These are phyloP conservation scores for Filobasidium floriforme DNA, from an alignment of 768 basidiomycete genomes.

Conservation along the genomic window DNA sequence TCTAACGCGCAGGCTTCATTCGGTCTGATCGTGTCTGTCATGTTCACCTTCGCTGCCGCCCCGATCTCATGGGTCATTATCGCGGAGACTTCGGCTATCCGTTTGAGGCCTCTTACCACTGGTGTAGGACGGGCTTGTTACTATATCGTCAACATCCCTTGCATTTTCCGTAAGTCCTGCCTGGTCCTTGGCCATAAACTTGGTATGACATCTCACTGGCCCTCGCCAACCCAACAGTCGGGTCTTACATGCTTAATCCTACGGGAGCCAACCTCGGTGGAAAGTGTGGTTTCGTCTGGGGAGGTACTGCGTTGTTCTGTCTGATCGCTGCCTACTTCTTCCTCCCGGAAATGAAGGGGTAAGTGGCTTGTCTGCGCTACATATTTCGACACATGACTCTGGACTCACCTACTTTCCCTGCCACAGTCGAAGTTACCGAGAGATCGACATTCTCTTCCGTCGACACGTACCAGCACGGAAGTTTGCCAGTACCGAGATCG, in stretches of 20 bases:
- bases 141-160: constrained; percentile 24
- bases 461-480: constrained; percentile 32
- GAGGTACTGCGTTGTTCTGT: constrained; percentile 20
- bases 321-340: background rate
- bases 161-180: constrained; percentile 12
- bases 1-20: constrained; percentile 21
- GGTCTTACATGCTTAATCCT: constrained; percentile 33
- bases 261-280: constrained; percentile 28
- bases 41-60: constrained; percentile 25
- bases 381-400: no score
- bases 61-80: constrained; percentile 31
- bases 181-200: background rate
- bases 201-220: background rate
- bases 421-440: constrained; percentile 25
- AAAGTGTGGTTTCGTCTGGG: constrained; percentile 33
- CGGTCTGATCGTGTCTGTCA: constrained; percentile 27
- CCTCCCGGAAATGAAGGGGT: constrained; percentile 6
- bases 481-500: constrained; percentile 31
- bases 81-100: constrained; percentile 29
- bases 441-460: constrained; percentile 43
- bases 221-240: constrained; percentile 18
- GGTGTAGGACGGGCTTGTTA: constrained; percentile 27
- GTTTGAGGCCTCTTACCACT: constrained; percentile 34
- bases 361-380: no score
- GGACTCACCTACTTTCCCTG: no score